These are phyloP conservation scores for Sphaerulina vaccinii DNA, from an alignment of 2,329 filamentous ascomycete species.

Conservation along the genomic window DNA sequence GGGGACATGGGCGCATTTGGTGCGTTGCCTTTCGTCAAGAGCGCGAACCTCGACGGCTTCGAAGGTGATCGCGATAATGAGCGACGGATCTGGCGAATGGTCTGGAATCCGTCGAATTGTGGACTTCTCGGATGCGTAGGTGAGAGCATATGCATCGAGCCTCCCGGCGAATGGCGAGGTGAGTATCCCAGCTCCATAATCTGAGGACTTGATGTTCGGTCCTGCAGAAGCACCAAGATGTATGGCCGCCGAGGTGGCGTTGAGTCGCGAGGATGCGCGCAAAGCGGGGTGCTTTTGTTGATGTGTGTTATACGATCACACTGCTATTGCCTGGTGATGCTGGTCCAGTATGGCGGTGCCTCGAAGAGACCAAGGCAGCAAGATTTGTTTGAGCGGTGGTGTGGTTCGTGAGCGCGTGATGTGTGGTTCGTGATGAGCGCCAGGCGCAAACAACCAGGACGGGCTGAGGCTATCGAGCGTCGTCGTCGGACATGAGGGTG, in stretches of 20 bases:
- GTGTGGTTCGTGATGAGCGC: constrained; percentile 5
- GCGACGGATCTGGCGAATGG: constrained; percentile 78
- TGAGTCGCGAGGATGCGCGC: constrained; percentile 9
- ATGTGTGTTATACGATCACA: background rate
- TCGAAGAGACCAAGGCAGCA: constrained; percentile 15
- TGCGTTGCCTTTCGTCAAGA: constrained; percentile 53
- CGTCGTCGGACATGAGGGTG: constrained; percentile 16
- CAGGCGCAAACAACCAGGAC: constrained; percentile 16
- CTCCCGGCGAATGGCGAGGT: constrained; percentile 57
- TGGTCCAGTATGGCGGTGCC: constrained; percentile 4
- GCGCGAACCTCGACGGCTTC: constrained; percentile 66
- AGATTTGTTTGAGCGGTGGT: constrained; percentile 8
- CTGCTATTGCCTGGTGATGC: background rate
- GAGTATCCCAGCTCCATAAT: constrained; percentile 52
- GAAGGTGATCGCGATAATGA: constrained; percentile 93
- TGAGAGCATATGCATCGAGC: constrained; percentile 81
- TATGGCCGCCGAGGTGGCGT: constrained; percentile 7
- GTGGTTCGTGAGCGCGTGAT: constrained; percentile 1
- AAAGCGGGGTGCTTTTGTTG: constrained; percentile 9
- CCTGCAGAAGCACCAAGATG: background rate
- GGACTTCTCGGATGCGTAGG: constrained; percentile 56
- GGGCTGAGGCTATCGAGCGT: constrained; percentile 18
- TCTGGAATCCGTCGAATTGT: constrained; percentile 77
- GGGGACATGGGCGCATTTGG: constrained; percentile 36
- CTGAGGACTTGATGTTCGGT: background rate